phyloP scores from a whole-genome alignment of 257 asterid genomes.

The Anisodus acutangulus region DNA sequence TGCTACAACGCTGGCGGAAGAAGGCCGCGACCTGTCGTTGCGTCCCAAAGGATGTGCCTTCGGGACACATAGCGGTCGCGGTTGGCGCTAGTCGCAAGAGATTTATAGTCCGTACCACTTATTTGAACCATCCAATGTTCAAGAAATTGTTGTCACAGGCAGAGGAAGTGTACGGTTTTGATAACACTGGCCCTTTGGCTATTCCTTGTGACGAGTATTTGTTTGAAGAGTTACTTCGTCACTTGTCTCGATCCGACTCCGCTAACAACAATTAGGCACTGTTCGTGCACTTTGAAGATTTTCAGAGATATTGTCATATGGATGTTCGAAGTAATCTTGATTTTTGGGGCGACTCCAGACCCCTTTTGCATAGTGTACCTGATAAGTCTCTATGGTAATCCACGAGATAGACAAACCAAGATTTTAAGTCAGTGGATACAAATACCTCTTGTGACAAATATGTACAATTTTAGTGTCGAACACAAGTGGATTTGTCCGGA shows the following conservation, averaged over 20 bases:
- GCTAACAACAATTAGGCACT: slow-evolving; percentile 22
- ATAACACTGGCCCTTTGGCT: slow-evolving; percentile 54
- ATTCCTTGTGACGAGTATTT: slow-evolving; percentile 63
- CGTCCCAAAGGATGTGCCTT: slow-evolving; percentile 48
- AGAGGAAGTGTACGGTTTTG: slow-evolving; percentile 63
- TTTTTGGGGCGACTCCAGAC: slow-evolving; percentile 42
- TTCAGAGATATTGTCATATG: slow-evolving; percentile 43
- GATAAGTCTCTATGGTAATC: slow-evolving; percentile 29
- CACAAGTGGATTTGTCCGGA: no score
- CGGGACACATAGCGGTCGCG: slow-evolving; percentile 55
- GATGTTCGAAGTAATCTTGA: slow-evolving; percentile 40
- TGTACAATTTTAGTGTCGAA: not conserved
- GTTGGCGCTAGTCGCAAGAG: slow-evolving; percentile 48
- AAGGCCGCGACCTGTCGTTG: slow-evolving; percentile 45
- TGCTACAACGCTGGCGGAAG: slow-evolving; percentile 55
- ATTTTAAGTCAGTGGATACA: not conserved
- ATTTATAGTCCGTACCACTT: slow-evolving; percentile 52
- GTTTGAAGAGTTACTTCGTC: slow-evolving; percentile 51
- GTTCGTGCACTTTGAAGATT: slow-evolving; percentile 38
- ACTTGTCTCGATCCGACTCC: slow-evolving; percentile 43
- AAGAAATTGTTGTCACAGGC: slow-evolving; percentile 52
- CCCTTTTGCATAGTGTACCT: slow-evolving; percentile 41
- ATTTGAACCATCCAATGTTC: slow-evolving; percentile 59
- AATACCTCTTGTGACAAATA: not conserved
- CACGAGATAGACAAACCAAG: not conserved